Conservation (phyloP, 345 rosid species). For the Mangifera indica region DNA sequence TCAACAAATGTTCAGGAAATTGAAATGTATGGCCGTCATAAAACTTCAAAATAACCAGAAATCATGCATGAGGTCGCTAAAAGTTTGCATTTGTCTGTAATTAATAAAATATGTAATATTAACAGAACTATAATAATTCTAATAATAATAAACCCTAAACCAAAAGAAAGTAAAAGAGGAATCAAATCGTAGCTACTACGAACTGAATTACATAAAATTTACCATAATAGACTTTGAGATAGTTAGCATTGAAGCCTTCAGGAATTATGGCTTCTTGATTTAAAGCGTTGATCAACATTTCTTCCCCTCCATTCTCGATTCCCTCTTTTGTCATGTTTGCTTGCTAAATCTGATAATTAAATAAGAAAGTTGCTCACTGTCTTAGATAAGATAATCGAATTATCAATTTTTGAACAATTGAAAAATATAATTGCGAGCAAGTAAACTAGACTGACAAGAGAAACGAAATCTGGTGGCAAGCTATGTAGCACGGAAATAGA, state of each 20-base stretch:
- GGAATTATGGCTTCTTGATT: conserved; percentile 30
- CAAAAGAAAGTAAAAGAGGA: background rate
- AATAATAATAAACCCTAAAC: background rate
- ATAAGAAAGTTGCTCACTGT: no score
- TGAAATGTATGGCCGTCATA: no score
- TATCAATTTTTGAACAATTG: no score
- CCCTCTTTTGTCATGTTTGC: conserved; percentile 46
- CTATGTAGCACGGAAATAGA: no score
- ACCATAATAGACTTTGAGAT: conserved; percentile 76
- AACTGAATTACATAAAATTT: conserved; percentile 11
- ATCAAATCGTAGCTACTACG: no score
- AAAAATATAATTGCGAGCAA: no score
- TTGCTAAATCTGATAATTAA: background rate
- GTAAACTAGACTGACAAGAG: no score
- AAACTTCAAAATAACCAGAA: no score
- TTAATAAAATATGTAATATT: background rate
- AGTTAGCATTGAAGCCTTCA: conserved; percentile 52
- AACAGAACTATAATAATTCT: no score
- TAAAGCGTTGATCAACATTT: conserved; percentile 52
- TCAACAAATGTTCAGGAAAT: background rate
- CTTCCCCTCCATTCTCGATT: conserved; percentile 42
- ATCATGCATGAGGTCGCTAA: no score
- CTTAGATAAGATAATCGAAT: background rate
- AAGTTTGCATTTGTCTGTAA: no score
- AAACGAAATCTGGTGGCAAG: no score